phyloP scores from a whole-genome alignment of 2,329 filamentous ascomycete genomes.

The Venturia nashicola region DNA sequence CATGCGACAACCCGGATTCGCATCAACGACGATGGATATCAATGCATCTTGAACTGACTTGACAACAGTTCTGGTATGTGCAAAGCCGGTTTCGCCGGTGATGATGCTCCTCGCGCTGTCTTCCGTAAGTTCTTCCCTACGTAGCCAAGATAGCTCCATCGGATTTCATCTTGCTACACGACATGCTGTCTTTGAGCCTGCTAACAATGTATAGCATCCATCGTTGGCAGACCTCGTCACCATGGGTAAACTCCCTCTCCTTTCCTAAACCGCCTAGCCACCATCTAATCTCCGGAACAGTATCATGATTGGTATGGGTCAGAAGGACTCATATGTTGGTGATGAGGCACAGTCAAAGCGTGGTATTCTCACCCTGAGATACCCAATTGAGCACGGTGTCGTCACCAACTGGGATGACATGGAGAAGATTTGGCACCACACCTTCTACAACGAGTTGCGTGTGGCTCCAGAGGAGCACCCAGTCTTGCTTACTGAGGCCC shows the following conservation, averaged over 20 bases:
- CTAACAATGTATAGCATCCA: slow-evolving; percentile 59
- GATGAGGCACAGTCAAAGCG: slow-evolving; percentile 99
- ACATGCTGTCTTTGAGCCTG: background rate
- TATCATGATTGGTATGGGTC: slow-evolving; percentile 99
- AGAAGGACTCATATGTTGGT: slow-evolving; percentile 99
- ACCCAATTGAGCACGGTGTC: slow-evolving; percentile 99
- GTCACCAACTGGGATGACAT: slow-evolving; percentile 99
- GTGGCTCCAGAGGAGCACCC: slow-evolving; percentile 99
- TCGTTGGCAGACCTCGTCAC: slow-evolving; percentile 98
- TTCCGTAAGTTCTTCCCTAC: slow-evolving; percentile 73
- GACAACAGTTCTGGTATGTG: slow-evolving; percentile 93
- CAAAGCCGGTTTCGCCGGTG: slow-evolving; percentile 99
- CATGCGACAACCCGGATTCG: slow-evolving; percentile 12
- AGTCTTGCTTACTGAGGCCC: slow-evolving; percentile 95
- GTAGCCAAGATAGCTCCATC: slow-evolving; percentile 7
- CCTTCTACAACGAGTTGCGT: slow-evolving; percentile 99
- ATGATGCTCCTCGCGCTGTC: slow-evolving; percentile 98
- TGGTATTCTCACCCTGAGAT: slow-evolving; percentile 99
- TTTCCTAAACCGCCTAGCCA: slow-evolving; percentile 11
- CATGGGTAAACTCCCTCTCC: slow-evolving; percentile 62
- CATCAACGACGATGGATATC: slow-evolving; percentile 20
- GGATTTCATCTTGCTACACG: background rate
- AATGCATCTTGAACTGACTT: slow-evolving; percentile 22
- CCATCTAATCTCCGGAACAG: slow-evolving; percentile 33
- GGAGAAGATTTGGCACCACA: slow-evolving; percentile 99